A percentile compares a stretch with the other conserved stretches of the same genome.
Conservation (phyloP, 106 monocot genomes). For the Posidonia australis region DNA sequence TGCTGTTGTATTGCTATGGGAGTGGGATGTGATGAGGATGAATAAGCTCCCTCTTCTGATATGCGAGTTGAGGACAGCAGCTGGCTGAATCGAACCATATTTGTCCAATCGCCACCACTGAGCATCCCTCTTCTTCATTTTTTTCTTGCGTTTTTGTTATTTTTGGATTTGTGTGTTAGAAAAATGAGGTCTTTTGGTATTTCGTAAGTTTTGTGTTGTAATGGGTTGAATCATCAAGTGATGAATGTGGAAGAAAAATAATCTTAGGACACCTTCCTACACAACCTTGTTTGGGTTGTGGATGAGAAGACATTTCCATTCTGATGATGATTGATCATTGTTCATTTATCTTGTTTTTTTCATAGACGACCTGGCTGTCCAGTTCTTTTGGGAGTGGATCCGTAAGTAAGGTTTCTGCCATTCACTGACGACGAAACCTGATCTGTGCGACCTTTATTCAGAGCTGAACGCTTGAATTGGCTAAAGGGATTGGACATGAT, state of each 20-base stretch:
- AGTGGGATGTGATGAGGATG: constrained; percentile 5
- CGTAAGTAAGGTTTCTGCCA: no score
- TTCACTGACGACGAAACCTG: no score
- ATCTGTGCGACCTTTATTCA: no score
- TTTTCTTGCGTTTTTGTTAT: not conserved
- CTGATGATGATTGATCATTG: constrained; percentile 11
- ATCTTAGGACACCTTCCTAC: constrained; percentile 20
- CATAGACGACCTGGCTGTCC: no score
- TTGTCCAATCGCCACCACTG: constrained; percentile 4
- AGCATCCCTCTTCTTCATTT: not conserved
- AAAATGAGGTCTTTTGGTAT: no score
- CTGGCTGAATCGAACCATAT: constrained; percentile 19
- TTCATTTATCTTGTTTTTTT: no score
- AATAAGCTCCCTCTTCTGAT: constrained; percentile 16
- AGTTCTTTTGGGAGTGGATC: no score
- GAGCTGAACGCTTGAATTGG: no score
- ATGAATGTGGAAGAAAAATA: not conserved
- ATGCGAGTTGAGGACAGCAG: constrained; percentile 6
- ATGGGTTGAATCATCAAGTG: not conserved
- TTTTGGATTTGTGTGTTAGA: not conserved
- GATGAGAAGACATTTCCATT: constrained; percentile 10
- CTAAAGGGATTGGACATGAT: no score
- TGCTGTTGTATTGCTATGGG: no score
- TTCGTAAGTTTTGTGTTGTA: no score
- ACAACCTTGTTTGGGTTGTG: not conserved